phyloP scores from a whole-genome alignment of 108 stramenopile genomes.

The Chaetoceros tenuissimus region DNA sequence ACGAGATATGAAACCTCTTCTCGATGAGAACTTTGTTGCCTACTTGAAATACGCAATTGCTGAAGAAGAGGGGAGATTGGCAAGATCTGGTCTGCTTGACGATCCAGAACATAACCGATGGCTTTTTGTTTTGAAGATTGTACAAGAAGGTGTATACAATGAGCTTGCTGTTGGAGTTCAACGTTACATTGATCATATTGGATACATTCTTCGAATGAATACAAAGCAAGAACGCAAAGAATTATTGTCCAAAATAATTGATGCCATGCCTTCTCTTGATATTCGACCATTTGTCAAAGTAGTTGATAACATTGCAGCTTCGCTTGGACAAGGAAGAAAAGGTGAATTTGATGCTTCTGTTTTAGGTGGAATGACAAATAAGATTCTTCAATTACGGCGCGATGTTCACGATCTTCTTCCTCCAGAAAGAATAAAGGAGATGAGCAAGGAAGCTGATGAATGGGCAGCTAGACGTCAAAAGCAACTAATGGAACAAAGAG shows the following conservation, averaged over 20 bases:
- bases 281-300: slow-evolving; percentile 84
- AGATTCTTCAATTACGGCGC: slow-evolving; percentile 64
- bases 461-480: slow-evolving; percentile 71
- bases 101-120: slow-evolving; percentile 83
- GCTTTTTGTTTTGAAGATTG: slow-evolving; percentile 78
- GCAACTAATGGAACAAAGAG: slow-evolving; percentile 48
- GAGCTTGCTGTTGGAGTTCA: slow-evolving; percentile 65
- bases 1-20: slow-evolving; percentile 73
- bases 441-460: slow-evolving; percentile 73
- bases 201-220: slow-evolving; percentile 77
- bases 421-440: slow-evolving; percentile 65
- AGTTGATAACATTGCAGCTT: slow-evolving; percentile 75
- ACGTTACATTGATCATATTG: slow-evolving; percentile 73
- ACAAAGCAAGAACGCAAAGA: slow-evolving; percentile 55
- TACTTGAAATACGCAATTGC: slow-evolving; percentile 86
- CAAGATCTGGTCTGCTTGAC: slow-evolving; percentile 55
- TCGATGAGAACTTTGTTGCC: slow-evolving; percentile 81
- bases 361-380: slow-evolving; percentile 78
- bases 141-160: slow-evolving; percentile 81
- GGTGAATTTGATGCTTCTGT: slow-evolving; percentile 55
- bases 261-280: slow-evolving; percentile 82
- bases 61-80: slow-evolving; percentile 76
- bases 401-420: slow-evolving; percentile 76
- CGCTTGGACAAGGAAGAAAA: slow-evolving; percentile 60
- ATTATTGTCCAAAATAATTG: slow-evolving; percentile 59